phyloP scores from a whole-genome alignment of 768 basidiomycete species.

The Macrocybe gigantea region DNA sequence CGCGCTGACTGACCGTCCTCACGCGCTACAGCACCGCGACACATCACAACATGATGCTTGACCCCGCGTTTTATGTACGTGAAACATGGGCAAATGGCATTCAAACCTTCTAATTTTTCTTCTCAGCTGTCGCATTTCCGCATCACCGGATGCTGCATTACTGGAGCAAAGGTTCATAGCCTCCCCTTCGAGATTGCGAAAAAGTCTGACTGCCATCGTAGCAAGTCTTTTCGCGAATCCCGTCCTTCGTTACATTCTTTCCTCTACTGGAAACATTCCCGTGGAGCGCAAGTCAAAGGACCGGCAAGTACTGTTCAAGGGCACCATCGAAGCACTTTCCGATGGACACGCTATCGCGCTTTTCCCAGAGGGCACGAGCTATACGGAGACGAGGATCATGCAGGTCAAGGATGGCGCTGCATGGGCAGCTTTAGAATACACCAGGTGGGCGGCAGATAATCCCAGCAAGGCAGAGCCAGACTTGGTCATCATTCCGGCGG shows the following conservation, averaged over 20 bases:
- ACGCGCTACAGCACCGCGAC: slow-evolving; percentile 57
- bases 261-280: slow-evolving; percentile 93
- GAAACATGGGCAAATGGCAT: not conserved
- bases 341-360: slow-evolving; percentile 82
- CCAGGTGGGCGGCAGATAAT: slow-evolving; percentile 65
- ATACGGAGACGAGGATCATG: slow-evolving; percentile 91
- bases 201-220: slow-evolving; percentile 13
- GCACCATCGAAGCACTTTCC: slow-evolving; percentile 82
- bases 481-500: slow-evolving; percentile 70
- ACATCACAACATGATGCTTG: slow-evolving; percentile 95
- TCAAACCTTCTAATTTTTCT: not conserved
- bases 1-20: not conserved
- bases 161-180: slow-evolving; percentile 80
- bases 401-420: slow-evolving; percentile 91
- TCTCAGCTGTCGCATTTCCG: slow-evolving; percentile 77
- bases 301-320: slow-evolving; percentile 79
- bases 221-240: slow-evolving; percentile 82
- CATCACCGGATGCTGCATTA: slow-evolving; percentile 78
- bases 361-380: slow-evolving; percentile 91
- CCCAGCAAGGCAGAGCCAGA: slow-evolving; percentile 39
- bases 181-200: not conserved
- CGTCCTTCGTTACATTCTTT: slow-evolving; percentile 63
- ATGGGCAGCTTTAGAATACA: slow-evolving; percentile 93
- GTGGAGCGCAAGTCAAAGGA: slow-evolving; percentile 95
- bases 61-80: slow-evolving; percentile 77